A percentile compares a stretch with the other conserved stretches of the same genome.
Conservation (phyloP, 768 basidiomycete genomes). For the Hericium coralloides region DNA sequence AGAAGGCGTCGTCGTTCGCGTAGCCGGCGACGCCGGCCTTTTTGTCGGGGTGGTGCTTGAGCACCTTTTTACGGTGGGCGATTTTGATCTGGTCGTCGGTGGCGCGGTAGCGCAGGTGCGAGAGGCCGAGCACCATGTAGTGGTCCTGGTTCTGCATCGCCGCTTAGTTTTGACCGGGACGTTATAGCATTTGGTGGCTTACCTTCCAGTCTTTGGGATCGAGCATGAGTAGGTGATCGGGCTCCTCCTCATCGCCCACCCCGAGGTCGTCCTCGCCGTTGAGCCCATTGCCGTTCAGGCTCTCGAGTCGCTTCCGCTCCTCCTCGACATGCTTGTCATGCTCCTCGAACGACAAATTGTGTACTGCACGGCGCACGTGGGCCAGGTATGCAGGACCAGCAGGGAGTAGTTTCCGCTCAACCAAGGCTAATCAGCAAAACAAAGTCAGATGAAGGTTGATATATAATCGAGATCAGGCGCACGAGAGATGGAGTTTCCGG, state of each 20-base stretch:
- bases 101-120: constrained; percentile 80
- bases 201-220: constrained; percentile 99
- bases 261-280: constrained; percentile 74
- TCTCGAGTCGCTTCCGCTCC: constrained; percentile 41
- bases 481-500: constrained; percentile 27
- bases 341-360: constrained; percentile 75
- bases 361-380: constrained; percentile 64
- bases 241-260: constrained; percentile 86
- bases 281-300: constrained; percentile 38
- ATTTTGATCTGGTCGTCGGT: constrained; percentile 90
- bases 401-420: constrained; percentile 55
- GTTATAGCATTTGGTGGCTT: constrained; percentile 4
- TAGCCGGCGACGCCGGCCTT: constrained; percentile 68
- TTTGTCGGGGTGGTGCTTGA: constrained; percentile 95
- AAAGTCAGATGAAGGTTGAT: neutral
- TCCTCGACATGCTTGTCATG: constrained; percentile 63
- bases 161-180: neutral
- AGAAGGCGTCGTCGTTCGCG: constrained; percentile 95
- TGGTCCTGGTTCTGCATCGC: constrained; percentile 89
- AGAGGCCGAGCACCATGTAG: constrained; percentile 93
- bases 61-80: constrained; percentile 96
- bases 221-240: constrained; percentile 52
- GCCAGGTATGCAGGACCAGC: constrained; percentile 85
- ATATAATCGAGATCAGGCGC: neutral
- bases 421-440: constrained; percentile 22